Evolutionary conservation across 495 filamentous ascomycete species (phyloP), one percentile per base, ranked within the genome.

Genomic region (Amniculicola lignicola): DNA sequence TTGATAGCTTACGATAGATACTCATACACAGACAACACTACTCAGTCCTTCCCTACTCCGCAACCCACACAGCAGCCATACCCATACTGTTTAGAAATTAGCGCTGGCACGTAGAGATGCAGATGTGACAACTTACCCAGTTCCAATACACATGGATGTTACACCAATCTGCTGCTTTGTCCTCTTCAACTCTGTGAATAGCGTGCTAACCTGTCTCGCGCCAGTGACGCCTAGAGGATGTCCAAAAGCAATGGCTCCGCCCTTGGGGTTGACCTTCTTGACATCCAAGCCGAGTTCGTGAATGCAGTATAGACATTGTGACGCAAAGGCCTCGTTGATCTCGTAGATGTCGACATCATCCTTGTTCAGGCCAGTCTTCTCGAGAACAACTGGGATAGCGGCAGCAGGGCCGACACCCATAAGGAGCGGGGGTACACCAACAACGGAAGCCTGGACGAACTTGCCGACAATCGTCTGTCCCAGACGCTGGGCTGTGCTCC

Each of bases 261-360:
- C 93, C 79, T 96, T 96, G 36, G 92, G 93, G 77, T 98, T 98
- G 63, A 97, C 80, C 80, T 95, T 95, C 59, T 81, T 78, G 61
- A 71, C 49, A 57, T 89, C 87, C 39, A 98, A 65, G 23, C 85
- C 87, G 15, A 98, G 82, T 78, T 96, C 88, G 66, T 90, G 85
- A 40, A 84, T 78, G 74, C 94, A 98, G 86, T 86, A 96, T 43
- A 98, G 74, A 66, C 90, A 96, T 78, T 98, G 93, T 48, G 80
- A 85, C 14, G 93, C 93, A 69, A 98, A 98, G 6, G 93, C 93
- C 82, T 98, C 93, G 78, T 98, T 98, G 79, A 98, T 97, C 82
- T 98, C 93, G 68, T 79, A 98, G 68, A 97, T 88, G 70, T 96
- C 94, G 29, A 98, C 89, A 58, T 97, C 93, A 40, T 92, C 86